Evolutionary conservation across 179 eudicot species (phyloP), one percentile per base, ranked within the genome.

Genomic region (Sideroxylon spinosum): DNA sequence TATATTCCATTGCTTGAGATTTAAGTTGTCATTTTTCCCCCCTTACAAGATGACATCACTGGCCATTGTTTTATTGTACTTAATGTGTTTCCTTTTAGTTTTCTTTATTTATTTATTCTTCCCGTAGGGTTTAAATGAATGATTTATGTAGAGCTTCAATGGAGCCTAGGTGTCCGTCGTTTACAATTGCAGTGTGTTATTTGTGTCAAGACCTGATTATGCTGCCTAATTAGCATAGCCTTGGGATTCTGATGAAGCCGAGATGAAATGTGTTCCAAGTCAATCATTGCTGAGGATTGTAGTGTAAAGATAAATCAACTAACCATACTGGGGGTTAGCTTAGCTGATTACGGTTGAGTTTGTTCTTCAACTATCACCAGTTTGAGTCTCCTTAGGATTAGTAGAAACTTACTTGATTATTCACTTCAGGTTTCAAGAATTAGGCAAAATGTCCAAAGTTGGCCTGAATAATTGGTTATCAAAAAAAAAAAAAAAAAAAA

Each of bases 1-100:
- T 49, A 76, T 71, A 73, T 81, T 73, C 76, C 61, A 37, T 76
- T 79, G 78, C 22, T 77, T 72, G 78, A 62, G 32, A 61, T 79
- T 82, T 79, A 72, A 74, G 28, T 81, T 71, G 62, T 60, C 13
- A 2, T 56, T 19, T 9, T 80, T 68, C 7, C 13, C 70, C 65
- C 56, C 5, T 9, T 69, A 76, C 14, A 70, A 19, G 55, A 57
- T 32, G 28, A 52, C 59, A 26, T 64, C 76, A 48, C 57, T 65
- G 32, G n/a, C 50, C 82, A 66, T 50, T 55, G 26, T 53, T 67
- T 52, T 46, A 17, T n/a, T 49, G 6, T 25, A 6, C 55, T 66
- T 62, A 73, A 29, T 60, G 44, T 79, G 60, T 25, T 57, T 14
- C 56, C 20, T 37, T n/a, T 26, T 8, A 46, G 26, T 73, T 37